Evolutionary conservation across 805 yeast species (phyloP), one percentile per base, ranked within the genome.

Genomic region (Cyberlindnera maclurae): DNA sequence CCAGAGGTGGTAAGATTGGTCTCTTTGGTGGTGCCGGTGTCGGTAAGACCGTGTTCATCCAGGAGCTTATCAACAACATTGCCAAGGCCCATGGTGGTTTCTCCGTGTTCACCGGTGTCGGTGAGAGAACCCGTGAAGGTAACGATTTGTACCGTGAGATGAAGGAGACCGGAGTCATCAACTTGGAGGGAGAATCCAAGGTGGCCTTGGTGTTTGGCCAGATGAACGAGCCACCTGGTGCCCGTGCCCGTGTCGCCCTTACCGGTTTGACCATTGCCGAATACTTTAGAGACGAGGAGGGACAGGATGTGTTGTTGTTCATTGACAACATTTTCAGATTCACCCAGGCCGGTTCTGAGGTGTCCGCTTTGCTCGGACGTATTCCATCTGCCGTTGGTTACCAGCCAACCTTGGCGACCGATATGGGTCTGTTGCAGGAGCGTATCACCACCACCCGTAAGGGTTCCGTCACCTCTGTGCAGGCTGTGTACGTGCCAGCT

Each of bases 1-100:
- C 98, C 67, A 88, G 97, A 86, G 98, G 98, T 86, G 98, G 98
- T 86, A 90, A 90, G 82, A 90, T 90, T 87, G 98, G 98, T 82
- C 82, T 90, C 66, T 90, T 90, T 84, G 98, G 98, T 79, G 98
- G 98, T 90, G 98, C 98, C 71, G 98, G 98, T 90, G 98, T 90
- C 85, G 98, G 98, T 76, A 90, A 90, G 75, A 90, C 98, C 71
- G 98, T 90, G 52, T 90, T 90, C 76, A 90, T 90, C 75, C 98
- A 90, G 79, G 98, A 90, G 77, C 81, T 90, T 77, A 90, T 90
- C 72, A 90, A 93, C 89, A 90, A 90, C 81, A 93, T 90, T 65
- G 98, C 98, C 68, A 93, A 90, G 80, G 97, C 98, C 64, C 97
- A 90, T 72, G 98, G 97, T 87, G 97, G 97, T 84, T 90, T 90